Percentiles rank a stretch among this genome's conserved stretches.
Conservation (phyloP, 2,329 filamentous ascomycete genomes). For the Pseudocercospora ulei region DNA sequence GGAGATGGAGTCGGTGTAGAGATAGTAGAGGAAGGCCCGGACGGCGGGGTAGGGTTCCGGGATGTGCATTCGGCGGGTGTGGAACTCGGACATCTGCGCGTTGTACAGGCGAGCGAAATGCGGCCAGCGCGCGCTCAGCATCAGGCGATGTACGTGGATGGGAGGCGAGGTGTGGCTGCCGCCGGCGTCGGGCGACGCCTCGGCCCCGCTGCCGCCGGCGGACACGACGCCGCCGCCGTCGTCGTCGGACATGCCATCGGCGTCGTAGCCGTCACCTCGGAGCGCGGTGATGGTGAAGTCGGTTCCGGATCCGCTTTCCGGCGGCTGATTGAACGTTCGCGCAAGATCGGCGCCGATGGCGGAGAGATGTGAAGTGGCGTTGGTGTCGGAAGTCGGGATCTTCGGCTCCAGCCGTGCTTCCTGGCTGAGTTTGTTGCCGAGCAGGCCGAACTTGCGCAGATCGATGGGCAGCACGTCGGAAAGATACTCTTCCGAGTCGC, state of each 20-base stretch:
- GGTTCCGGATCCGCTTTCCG: constrained; percentile 72
- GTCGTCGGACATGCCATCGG: constrained; percentile 57
- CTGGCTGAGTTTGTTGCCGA: constrained; percentile 59
- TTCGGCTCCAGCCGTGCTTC: constrained; percentile 35
- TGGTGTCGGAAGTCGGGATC: constrained; percentile 47
- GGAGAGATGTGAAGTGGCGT: constrained; percentile 44
- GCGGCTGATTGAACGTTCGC: constrained; percentile 73
- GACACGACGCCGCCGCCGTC: constrained; percentile 51
- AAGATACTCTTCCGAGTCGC: constrained; percentile 71
- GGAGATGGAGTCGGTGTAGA: constrained; percentile 87
- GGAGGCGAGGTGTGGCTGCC: constrained; percentile 55
- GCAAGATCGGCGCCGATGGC: constrained; percentile 78
- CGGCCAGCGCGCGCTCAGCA: constrained; percentile 89
- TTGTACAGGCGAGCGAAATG: constrained; percentile 89
- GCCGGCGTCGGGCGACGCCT: constrained; percentile 18
- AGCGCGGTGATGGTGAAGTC: constrained; percentile 89
- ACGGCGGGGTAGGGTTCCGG: constrained; percentile 92
- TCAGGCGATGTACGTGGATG: constrained; percentile 91
- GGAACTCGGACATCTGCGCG: constrained; percentile 93
- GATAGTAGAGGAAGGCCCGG: constrained; percentile 86
- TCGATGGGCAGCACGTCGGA: constrained; percentile 93
- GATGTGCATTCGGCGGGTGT: constrained; percentile 95
- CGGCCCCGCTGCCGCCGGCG: constrained; percentile 43
- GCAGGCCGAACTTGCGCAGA: constrained; percentile 76
- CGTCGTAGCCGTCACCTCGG: constrained; percentile 51